Evolutionary conservation across 257 asterid species (phyloP).

Genomic region (Rhazya stricta): DNA sequence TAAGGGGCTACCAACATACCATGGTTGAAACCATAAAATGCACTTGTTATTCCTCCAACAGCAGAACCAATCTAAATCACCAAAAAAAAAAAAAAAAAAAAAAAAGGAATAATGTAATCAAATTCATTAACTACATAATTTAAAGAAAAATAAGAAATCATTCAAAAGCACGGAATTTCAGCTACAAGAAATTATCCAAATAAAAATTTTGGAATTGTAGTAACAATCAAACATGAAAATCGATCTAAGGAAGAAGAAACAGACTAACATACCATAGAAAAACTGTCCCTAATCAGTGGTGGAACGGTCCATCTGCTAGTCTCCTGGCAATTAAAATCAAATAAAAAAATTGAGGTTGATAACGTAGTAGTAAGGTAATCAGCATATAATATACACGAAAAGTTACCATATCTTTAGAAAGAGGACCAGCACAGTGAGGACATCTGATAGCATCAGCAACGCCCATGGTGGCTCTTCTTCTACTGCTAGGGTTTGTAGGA

Average conservation of each 20-base stretch:
- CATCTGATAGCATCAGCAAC: conserved; percentile 34
- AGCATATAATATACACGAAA: too few relatives aligned
- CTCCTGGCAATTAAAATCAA: conserved; percentile 43
- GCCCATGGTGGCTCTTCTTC: neutral
- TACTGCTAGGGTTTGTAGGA: conserved; percentile 2
- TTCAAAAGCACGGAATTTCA: conserved; percentile 3
- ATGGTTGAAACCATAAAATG: conserved; percentile 71
- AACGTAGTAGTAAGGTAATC: too few relatives aligned
- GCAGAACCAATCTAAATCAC: conserved; percentile 77
- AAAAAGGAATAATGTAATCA: neutral
- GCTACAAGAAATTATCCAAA: too few relatives aligned
- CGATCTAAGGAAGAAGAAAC: neutral
- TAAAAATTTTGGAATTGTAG: too few relatives aligned
- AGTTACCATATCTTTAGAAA: conserved; percentile 67
- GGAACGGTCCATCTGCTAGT: conserved; percentile 78
- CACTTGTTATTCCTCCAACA: conserved; percentile 80
- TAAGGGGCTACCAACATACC: conserved; percentile 31
- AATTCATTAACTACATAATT: neutral
- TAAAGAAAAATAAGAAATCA: neutral
- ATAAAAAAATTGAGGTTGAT: neutral
- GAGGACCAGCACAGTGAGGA: conserved; percentile 79
- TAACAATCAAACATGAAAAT: too few relatives aligned
- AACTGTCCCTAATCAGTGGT: conserved; percentile 77
- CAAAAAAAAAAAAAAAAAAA: neutral
- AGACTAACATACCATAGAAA: conserved; percentile 59